Conservation (phyloP, 2,329 filamentous ascomycete genomes). For the Aureobasidium pullulans region DNA sequence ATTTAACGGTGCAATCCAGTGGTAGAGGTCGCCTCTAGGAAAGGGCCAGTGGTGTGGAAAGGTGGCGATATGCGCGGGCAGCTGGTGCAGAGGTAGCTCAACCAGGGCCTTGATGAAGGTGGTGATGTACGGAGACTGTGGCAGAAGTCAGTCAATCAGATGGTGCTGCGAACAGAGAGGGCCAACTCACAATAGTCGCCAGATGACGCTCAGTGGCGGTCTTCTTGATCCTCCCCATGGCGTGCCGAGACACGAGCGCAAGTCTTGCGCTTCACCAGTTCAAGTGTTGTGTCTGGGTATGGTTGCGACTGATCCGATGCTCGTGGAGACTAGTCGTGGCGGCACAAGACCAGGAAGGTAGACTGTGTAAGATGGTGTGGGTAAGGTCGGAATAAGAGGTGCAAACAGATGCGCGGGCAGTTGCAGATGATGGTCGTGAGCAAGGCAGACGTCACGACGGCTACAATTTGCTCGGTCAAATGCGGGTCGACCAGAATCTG, state of each 20-base stretch:
- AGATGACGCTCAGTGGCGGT: slow-evolving; percentile 47
- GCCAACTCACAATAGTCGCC: slow-evolving; percentile 39
- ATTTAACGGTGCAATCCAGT: slow-evolving; percentile 94
- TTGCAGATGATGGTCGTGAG: not conserved
- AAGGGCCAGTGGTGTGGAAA: slow-evolving; percentile 94
- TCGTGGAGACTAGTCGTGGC: not conserved
- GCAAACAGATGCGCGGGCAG: slow-evolving; percentile 8
- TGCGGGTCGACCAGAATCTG: not conserved
- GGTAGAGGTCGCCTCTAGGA: slow-evolving; percentile 88
- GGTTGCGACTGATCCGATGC: not conserved
- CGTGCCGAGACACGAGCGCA: slow-evolving; percentile 18
- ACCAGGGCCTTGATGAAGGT: slow-evolving; percentile 69
- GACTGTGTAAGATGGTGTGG: not conserved
- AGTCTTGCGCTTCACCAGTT: slow-evolving; percentile 6
- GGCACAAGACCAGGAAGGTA: not conserved
- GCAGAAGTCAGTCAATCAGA: slow-evolving; percentile 22
- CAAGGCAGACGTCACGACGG: not conserved
- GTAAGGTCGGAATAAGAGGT: not conserved
- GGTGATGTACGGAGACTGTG: slow-evolving; percentile 77
- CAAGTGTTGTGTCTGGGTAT: not conserved
- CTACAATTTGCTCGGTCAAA: slow-evolving; percentile 10
- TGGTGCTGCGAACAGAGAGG: not conserved
- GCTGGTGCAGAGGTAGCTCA: slow-evolving; percentile 61
- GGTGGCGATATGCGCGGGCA: slow-evolving; percentile 66
- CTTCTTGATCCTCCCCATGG: slow-evolving; percentile 50